These are phyloP conservation scores for Agaricus bisporus DNA, from an alignment of 768 basidiomycete genomes.

Conservation along the genomic window DNA sequence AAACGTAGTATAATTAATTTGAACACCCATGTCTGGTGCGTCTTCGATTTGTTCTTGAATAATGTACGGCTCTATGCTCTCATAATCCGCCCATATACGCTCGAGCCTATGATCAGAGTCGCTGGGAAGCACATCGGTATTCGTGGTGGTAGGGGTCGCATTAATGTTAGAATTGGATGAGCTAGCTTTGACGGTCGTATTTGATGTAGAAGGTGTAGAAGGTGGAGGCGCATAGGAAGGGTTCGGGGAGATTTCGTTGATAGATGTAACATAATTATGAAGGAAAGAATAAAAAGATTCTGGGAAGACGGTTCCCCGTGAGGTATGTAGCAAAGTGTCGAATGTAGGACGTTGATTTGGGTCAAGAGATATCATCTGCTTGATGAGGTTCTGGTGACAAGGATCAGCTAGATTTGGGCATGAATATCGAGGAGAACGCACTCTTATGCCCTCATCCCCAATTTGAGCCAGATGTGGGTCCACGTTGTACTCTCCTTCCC, in stretches of 20 bases:
- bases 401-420: conserved; percentile 14
- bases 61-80: conserved; percentile 71
- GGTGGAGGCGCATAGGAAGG: conserved; percentile 38
- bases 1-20: conserved; percentile 44
- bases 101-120: conserved; percentile 87
- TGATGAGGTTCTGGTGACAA: conserved; percentile 67
- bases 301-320: conserved; percentile 77
- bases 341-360: conserved; percentile 76
- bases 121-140: conserved; percentile 5
- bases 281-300: conserved; percentile 94
- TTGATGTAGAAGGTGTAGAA: conserved; percentile 22
- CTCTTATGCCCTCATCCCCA: conserved; percentile 77
- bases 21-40: conserved; percentile 39
- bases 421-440: conserved; percentile 31
- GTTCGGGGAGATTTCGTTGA: conserved; percentile 59
- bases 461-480: conserved; percentile 67
- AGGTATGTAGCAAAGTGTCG: conserved; percentile 67
- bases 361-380: conserved; percentile 84
- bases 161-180: conserved; percentile 24
- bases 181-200: conserved; percentile 28
- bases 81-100: conserved; percentile 82
- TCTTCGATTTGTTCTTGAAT: conserved; percentile 39
- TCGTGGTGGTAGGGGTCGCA: conserved; percentile 19
- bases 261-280: conserved; percentile 79
- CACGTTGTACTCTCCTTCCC: conserved; percentile 77